Evolutionary conservation across 257 asterid species (phyloP).

Genomic region (Thymus mandschuricus): DNA sequence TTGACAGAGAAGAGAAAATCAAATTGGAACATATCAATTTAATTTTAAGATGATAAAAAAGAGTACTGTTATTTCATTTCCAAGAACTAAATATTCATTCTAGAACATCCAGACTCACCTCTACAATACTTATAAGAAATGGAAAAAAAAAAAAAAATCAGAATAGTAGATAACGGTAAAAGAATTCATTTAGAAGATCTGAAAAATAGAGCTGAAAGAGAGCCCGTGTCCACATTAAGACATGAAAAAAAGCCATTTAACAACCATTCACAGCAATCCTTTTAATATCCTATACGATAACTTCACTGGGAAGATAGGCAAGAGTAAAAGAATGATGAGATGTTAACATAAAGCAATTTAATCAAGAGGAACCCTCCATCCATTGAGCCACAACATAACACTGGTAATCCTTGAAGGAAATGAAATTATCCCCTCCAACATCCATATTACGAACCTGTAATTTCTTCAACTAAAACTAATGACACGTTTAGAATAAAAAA

Average conservation of each 20-base stretch:
- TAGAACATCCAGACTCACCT: conserved; percentile 24
- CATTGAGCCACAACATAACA: conserved; percentile 10
- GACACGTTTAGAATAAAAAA: neutral
- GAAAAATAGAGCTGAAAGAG: too few relatives aligned
- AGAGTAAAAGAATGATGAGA: conserved; percentile 2
- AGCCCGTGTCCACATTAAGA: too few relatives aligned
- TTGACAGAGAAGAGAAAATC: conserved; percentile 34
- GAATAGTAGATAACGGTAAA: neutral
- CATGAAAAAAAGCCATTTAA: neutral
- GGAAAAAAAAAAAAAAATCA: conserved; percentile 5
- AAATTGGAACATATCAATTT: neutral
- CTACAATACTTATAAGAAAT: neutral
- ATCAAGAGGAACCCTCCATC: conserved; percentile 19
- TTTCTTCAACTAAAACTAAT: conserved; percentile 11
- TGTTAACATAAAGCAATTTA: conserved; percentile 9
- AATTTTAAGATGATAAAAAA: neutral
- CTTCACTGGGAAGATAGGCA: neutral
- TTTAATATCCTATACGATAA: conserved; percentile 7
- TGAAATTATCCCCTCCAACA: conserved; percentile 17
- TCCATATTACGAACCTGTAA: neutral
- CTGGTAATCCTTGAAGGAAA: conserved; percentile 1
- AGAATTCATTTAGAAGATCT: too few relatives aligned
- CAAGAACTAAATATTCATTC: conserved; percentile 21
- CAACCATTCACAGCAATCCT: neutral
- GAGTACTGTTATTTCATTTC: conserved; percentile 7